A percentile compares a stretch with the other conserved stretches of the same genome.
These are phyloP conservation scores for Fusarium sambucinum DNA, from an alignment of 2,329 filamentous ascomycete genomes.

Conservation along the genomic window DNA sequence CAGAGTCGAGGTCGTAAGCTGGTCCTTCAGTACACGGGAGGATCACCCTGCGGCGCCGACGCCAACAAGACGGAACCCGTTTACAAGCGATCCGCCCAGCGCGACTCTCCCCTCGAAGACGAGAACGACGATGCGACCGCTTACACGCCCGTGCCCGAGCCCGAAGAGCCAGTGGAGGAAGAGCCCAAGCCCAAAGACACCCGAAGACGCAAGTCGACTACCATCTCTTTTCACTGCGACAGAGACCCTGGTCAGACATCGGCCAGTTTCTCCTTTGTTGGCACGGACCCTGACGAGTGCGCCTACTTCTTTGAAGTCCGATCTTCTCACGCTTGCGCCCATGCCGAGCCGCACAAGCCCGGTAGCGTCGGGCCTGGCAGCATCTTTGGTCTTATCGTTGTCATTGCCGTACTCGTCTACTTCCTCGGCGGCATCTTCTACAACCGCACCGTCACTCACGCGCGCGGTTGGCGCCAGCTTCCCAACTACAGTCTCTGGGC, in stretches of 20 bases:
- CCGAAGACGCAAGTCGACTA: slow-evolving; percentile 77
- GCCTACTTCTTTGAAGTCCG: slow-evolving; percentile 96
- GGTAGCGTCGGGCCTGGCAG: slow-evolving; percentile 77
- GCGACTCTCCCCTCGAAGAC: slow-evolving; percentile 47
- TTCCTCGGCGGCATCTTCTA: slow-evolving; percentile 94
- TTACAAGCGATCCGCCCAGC: slow-evolving; percentile 49
- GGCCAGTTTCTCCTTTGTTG: slow-evolving; percentile 85
- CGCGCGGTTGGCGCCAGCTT: slow-evolving; percentile 93
- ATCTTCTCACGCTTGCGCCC: slow-evolving; percentile 82
- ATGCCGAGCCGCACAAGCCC: slow-evolving; percentile 76
- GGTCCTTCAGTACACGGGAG: slow-evolving; percentile 80
- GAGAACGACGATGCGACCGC: slow-evolving; percentile 27
- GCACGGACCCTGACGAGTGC: slow-evolving; percentile 86
- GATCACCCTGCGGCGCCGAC: slow-evolving; percentile 76
- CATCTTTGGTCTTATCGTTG: slow-evolving; percentile 88
- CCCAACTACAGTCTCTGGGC: slow-evolving; percentile 96
- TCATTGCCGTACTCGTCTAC: slow-evolving; percentile 85
- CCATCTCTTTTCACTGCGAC: slow-evolving; percentile 95
- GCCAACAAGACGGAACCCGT: slow-evolving; percentile 52
- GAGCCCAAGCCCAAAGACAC: slow-evolving; percentile 42
- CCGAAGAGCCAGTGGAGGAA: slow-evolving; percentile 31
- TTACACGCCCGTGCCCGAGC: slow-evolving; percentile 31
- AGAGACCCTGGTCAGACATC: slow-evolving; percentile 77
- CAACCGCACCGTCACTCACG: slow-evolving; percentile 93
- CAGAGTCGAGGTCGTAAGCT: slow-evolving; percentile 77